Conservation (phyloP, 129 eudicot genomes). For the Lactuca saligna region DNA sequence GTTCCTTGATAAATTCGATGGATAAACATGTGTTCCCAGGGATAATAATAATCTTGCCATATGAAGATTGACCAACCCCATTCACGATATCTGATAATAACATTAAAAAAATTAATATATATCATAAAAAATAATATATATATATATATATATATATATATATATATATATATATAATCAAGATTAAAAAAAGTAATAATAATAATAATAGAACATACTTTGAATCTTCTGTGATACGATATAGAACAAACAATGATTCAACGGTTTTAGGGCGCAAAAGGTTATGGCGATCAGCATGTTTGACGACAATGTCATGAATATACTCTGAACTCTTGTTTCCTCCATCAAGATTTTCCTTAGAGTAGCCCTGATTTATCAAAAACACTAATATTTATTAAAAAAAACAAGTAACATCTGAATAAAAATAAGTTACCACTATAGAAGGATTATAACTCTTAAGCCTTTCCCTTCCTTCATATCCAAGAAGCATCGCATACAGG, state of each 20-base stretch:
- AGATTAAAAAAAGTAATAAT: not conserved
- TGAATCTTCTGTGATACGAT: slow-evolving; percentile 90
- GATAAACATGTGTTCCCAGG: no score
- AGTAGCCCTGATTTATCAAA: slow-evolving; percentile 49
- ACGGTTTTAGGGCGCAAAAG: slow-evolving; percentile 95
- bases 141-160: no score
- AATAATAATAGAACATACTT: slow-evolving; percentile 45
- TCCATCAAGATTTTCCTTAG: slow-evolving; percentile 72
- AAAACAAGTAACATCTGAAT: no score
- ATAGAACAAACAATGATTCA: slow-evolving; percentile 77
- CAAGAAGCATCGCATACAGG: no score
- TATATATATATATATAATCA: not conserved
- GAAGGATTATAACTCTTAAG: no score
- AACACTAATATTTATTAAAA: no score
- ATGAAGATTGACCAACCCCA: slow-evolving; percentile 39
- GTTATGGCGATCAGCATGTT: slow-evolving; percentile 91
- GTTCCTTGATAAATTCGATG: no score
- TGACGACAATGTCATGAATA: slow-evolving; percentile 71
- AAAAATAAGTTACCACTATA: no score
- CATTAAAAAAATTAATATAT: not conserved
- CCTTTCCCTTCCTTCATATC: no score
- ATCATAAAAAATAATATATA: slow-evolving; percentile 1
- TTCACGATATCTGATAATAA: slow-evolving; percentile 71
- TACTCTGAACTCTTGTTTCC: slow-evolving; percentile 83
- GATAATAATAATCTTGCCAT: no score